These are phyloP conservation scores for Waltiozyma solani DNA, from an alignment of 1,139 yeast genomes.

Conservation along the genomic window DNA sequence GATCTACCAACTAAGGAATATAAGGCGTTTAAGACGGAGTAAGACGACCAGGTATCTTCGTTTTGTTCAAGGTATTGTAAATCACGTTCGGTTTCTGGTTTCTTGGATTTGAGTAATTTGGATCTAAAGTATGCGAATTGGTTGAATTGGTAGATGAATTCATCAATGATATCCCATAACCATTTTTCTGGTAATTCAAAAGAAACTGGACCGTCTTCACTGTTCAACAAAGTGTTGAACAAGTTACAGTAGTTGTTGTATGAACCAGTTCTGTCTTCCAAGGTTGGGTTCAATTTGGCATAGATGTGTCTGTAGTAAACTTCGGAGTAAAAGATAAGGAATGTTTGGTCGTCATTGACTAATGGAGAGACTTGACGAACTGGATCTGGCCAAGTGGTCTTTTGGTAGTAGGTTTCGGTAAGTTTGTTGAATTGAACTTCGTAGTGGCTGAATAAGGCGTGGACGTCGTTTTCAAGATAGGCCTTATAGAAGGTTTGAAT, in stretches of 20 bases:
- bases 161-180: constrained; percentile 43
- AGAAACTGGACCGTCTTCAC: constrained; percentile 30
- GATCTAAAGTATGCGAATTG: constrained; percentile 32
- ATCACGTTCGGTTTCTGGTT: constrained; percentile 22
- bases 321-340: constrained; percentile 35
- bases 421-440: constrained; percentile 34
- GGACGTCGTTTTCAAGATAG: constrained; percentile 30
- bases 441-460: constrained; percentile 33
- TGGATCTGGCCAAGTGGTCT: constrained; percentile 37
- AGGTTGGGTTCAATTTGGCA: constrained; percentile 30
- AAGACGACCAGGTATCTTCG: constrained; percentile 35
- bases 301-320: constrained; percentile 38
- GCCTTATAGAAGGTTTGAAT: constrained; percentile 33
- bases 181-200: constrained; percentile 37
- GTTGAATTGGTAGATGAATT: constrained; percentile 40
- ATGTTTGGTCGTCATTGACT: constrained; percentile 33
- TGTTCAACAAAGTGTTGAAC: constrained; percentile 34
- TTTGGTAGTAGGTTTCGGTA: constrained; percentile 34
- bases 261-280: constrained; percentile 35
- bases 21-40: constrained; percentile 35
- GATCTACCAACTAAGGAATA: constrained; percentile 37
- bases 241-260: constrained; percentile 38
- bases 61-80: constrained; percentile 27
- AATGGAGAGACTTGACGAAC: constrained; percentile 29
- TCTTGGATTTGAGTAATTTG: constrained; percentile 24